These are phyloP conservation scores for Oryza officinalis DNA, from an alignment of 176 grass and related monocot species.

Conservation along the genomic window DNA sequence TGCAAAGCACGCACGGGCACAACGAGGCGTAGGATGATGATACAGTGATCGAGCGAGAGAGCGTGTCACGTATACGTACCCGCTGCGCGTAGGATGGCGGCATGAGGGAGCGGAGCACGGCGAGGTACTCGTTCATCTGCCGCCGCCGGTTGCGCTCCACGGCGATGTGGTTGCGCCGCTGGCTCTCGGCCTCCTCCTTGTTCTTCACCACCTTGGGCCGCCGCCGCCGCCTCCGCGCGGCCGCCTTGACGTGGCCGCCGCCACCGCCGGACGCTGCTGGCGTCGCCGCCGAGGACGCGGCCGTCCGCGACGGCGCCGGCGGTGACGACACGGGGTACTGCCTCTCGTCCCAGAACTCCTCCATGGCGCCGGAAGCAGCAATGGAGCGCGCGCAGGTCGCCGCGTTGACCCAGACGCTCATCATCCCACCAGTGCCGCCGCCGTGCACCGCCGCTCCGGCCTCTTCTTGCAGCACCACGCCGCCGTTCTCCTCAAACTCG, in stretches of 20 bases:
- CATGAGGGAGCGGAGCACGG: conserved; percentile 86
- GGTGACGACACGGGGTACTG: conserved; percentile 1
- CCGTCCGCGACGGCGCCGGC: neutral
- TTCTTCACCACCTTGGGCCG: conserved; percentile 45
- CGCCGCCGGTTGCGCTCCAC: conserved; percentile 95
- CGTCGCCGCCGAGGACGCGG: neutral
- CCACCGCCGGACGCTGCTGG: neutral
- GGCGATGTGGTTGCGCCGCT: conserved; percentile 80
- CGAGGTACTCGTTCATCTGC: conserved; percentile 98
- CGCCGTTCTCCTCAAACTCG: conserved; percentile 46
- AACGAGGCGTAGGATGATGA: neutral
- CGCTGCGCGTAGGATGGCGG: conserved; percentile 80
- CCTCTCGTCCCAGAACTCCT: conserved; percentile 38
- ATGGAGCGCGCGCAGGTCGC: conserved; percentile 24
- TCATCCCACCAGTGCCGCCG: neutral
- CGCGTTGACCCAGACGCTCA: conserved; percentile 20
- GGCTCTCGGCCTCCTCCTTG: conserved; percentile 55
- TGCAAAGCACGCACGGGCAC: neutral
- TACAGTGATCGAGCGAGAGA: neutral
- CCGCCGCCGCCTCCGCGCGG: conserved; percentile 21
- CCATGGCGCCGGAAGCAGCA: neutral
- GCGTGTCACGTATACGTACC: conserved; percentile 41
- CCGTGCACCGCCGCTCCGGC: neutral
- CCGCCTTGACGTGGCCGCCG: neutral
- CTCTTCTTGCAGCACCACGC: conserved; percentile 40